phyloP scores from a whole-genome alignment of 345 rosid species.

The Aquilaria yunnanensis region DNA sequence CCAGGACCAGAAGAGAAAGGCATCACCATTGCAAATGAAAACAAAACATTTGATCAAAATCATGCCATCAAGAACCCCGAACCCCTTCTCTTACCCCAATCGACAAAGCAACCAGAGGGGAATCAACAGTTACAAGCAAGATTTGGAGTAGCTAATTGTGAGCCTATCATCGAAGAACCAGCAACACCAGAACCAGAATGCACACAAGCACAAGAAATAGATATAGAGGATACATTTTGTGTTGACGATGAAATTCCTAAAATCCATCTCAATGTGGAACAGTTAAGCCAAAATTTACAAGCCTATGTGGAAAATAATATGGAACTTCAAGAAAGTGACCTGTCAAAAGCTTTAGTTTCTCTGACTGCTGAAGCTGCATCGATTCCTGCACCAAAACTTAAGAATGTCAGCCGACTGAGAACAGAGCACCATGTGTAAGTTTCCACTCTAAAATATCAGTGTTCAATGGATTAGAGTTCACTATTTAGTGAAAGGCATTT shows the following conservation, averaged over 20 bases:
- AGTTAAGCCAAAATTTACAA: slow-evolving; percentile 58
- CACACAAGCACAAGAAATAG: slow-evolving; percentile 35
- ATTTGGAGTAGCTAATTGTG: slow-evolving; percentile 27
- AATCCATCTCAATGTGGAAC: slow-evolving; percentile 62
- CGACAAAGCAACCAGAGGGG: slow-evolving; percentile 27
- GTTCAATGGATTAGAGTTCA: background rate
- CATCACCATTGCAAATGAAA: slow-evolving; percentile 22
- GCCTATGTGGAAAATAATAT: slow-evolving; percentile 55
- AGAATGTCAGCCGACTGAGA: slow-evolving; percentile 72
- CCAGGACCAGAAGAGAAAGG: slow-evolving; percentile 67
- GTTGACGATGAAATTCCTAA: slow-evolving; percentile 83
- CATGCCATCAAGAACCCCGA: slow-evolving; percentile 23
- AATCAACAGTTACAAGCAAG: slow-evolving; percentile 25
- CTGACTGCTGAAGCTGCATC: slow-evolving; percentile 71
- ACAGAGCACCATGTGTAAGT: slow-evolving; percentile 97
- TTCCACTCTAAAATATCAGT: slow-evolving; percentile 3
- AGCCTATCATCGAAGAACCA: slow-evolving; percentile 90
- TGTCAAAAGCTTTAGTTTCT: slow-evolving; percentile 81
- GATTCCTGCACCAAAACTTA: slow-evolving; percentile 76
- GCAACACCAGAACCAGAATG: slow-evolving; percentile 65
- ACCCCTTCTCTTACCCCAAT: slow-evolving; percentile 38
- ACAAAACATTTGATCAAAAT: slow-evolving; percentile 28
- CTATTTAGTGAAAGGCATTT: background rate
- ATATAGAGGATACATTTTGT: slow-evolving; percentile 58
- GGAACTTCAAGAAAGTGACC: slow-evolving; percentile 60